A percentile compares a stretch with the other conserved stretches of the same genome.
Evolutionary conservation across 164 flowering plant genomes (phyloP).

Genomic region (Taxillus chinensis): DNA sequence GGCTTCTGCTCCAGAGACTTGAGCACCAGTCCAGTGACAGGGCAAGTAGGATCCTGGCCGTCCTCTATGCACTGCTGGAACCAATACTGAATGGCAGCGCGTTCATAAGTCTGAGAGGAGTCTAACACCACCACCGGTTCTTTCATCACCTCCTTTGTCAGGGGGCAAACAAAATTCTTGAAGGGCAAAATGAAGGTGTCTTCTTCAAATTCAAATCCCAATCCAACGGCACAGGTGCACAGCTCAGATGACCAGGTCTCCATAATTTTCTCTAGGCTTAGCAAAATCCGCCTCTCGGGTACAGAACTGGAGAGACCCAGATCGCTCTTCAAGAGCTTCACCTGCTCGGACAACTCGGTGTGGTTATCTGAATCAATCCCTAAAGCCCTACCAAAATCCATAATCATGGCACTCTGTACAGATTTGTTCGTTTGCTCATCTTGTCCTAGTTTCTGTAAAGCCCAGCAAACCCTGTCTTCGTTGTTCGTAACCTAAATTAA

Average conservation of each 20-base stretch:
- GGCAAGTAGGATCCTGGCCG: constrained; percentile 55
- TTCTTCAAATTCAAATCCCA: constrained; percentile 32
- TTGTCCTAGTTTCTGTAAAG: constrained; percentile 33
- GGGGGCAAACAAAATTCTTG: constrained; percentile 53
- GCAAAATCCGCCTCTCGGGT: constrained; percentile 30
- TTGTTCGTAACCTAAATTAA: constrained; percentile 48
- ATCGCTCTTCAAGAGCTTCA: constrained; percentile 35
- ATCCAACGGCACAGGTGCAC: background rate
- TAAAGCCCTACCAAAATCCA: constrained; percentile 52
- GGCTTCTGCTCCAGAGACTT: constrained; percentile 39
- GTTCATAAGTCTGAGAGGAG: constrained; percentile 46
- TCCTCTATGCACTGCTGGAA: constrained; percentile 45
- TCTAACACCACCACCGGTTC: constrained; percentile 55
- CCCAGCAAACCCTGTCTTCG: constrained; percentile 38
- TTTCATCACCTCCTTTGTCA: constrained; percentile 59
- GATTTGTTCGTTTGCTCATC: constrained; percentile 34
- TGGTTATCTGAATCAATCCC: constrained; percentile 31
- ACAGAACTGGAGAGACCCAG: constrained; percentile 20
- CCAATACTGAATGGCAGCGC: constrained; percentile 50
- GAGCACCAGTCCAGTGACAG: constrained; percentile 50
- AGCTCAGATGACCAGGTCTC: constrained; percentile 30
- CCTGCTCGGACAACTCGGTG: constrained; percentile 28
- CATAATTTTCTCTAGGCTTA: constrained; percentile 29
- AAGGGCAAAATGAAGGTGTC: constrained; percentile 38
- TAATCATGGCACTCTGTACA: constrained; percentile 51